Percentiles rank a stretch among this genome's conserved stretches.
These are phyloP conservation scores for Helianthus tuberosus DNA, from an alignment of 129 eudicot species.

Conservation along the genomic window DNA sequence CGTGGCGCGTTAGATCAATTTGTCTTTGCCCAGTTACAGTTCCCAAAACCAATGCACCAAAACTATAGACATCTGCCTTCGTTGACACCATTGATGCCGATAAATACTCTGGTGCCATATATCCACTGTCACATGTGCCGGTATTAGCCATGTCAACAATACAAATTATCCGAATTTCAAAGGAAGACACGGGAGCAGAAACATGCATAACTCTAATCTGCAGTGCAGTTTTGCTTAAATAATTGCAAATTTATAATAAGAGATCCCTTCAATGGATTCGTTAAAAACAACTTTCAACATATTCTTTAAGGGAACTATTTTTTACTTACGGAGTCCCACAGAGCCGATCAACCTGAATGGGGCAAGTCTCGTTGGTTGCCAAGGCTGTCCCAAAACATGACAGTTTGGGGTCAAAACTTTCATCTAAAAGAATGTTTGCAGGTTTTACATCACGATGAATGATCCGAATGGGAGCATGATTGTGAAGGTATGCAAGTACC, in stretches of 20 bases:
- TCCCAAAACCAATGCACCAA: slow-evolving; percentile 6
- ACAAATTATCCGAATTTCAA: not conserved
- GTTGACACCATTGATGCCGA: not conserved
- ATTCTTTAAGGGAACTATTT: not conserved
- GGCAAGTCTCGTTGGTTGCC: not conserved
- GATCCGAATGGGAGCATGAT: slow-evolving; percentile 12
- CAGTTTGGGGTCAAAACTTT: slow-evolving; percentile 18
- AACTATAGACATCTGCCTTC: slow-evolving; percentile 11
- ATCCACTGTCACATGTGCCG: slow-evolving; percentile 5
- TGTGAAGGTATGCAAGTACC: slow-evolving; percentile 27
- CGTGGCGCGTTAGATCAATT: too few relatives aligned
- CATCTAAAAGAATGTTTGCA: slow-evolving; percentile 16
- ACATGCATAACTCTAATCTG: too few relatives aligned
- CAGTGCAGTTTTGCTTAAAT: too few relatives aligned
- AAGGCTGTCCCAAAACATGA: not conserved
- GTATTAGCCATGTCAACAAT: slow-evolving; percentile 2
- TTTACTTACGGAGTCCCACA: not conserved
- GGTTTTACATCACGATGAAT: slow-evolving; percentile 8
- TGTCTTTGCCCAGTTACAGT: not conserved
- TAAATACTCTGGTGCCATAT: not conserved
- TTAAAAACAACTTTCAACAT: too few relatives aligned
- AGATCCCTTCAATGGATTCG: too few relatives aligned
- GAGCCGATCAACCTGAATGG: too few relatives aligned
- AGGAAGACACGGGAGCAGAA: too few relatives aligned
- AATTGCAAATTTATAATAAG: too few relatives aligned